Evolutionary conservation across 257 asterid genomes (phyloP), one percentile per base, ranked within the genome.

Genomic region (Solanum phureja): DNA sequence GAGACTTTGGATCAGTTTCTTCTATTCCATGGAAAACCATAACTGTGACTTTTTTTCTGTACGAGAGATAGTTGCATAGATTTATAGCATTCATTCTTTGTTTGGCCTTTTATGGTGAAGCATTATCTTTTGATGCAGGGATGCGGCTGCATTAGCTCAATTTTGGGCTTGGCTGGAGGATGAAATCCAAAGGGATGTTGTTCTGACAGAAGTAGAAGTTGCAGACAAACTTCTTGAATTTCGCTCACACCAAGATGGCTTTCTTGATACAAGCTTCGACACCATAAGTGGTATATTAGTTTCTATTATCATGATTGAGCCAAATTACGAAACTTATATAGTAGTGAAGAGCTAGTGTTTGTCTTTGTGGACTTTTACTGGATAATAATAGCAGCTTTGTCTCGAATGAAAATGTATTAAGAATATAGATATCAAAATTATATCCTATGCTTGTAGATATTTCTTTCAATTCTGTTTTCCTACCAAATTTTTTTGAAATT

Each of bases 141-240:
- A 97, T 90, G 99, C 98, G 31, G 98, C 98, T 77, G 99, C 98
- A 88, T 92, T 97, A 87, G 98, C 98, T 75, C 95, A 96, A 64
- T 96, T 97, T 89, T 97, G 99, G 98, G 93, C 94, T 33, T 97
- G 99, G 98, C 92, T 97, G 88, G 99, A 97, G 94, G 96, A 94
- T 79, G 95, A 95, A 92, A 93, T 97, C 49, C 40, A 87, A 68
- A 91, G 86, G 66, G 94, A 89, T 89, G 93, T 86, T 38, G 74
- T 90, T 86, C 91, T 96, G 89, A 95, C 98, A 35, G 99, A 97
- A 93, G 92, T 95, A 85, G 98, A 95, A 87, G 99, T 93, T 83
- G 93, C 95, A 0, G 95, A 93, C 88, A 92, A 95, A 90, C 98
- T 96, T 91, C 95, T 95, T 89, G 96, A 96, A 88, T 95, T 97